Percentiles rank a stretch among this genome's conserved stretches.
phyloP scores from a whole-genome alignment of 2,329 filamentous ascomycete species.

The Raffaelea arxii region DNA sequence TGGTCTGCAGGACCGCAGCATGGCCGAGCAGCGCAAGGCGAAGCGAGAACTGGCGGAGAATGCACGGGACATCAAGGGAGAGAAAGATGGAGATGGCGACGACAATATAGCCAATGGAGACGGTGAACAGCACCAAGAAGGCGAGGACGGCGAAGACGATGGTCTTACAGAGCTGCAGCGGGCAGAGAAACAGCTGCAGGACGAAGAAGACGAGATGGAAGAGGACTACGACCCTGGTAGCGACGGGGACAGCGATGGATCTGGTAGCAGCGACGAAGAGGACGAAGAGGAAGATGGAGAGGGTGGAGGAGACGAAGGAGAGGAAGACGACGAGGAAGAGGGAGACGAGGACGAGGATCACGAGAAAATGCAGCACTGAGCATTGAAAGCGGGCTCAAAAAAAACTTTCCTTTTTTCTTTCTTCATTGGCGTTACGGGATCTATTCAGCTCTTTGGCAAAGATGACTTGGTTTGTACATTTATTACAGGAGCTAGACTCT shows the following conservation, averaged over 20 bases:
- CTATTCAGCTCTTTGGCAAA: too few relatives aligned
- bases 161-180: slow-evolving; percentile 39
- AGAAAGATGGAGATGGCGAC: slow-evolving; percentile 31
- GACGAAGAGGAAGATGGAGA: slow-evolving; percentile 42
- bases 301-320: slow-evolving; percentile 27
- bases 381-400: too few relatives aligned
- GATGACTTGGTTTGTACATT: too few relatives aligned
- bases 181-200: slow-evolving; percentile 41
- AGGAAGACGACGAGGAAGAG: slow-evolving; percentile 17
- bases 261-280: slow-evolving; percentile 38
- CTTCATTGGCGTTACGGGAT: too few relatives aligned
- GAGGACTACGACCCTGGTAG: slow-evolving; percentile 58
- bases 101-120: slow-evolving; percentile 23
- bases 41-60: slow-evolving; percentile 55
- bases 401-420: too few relatives aligned
- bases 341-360: slow-evolving; percentile 2
- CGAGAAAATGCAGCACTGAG: too few relatives aligned
- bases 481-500: too few relatives aligned
- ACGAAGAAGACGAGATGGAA: slow-evolving; percentile 55
- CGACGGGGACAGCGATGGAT: slow-evolving; percentile 50
- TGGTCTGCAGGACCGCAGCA: slow-evolving; percentile 54
- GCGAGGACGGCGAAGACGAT: slow-evolving; percentile 22
- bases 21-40: slow-evolving; percentile 58
- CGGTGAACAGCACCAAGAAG: slow-evolving; percentile 12
- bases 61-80: slow-evolving; percentile 30